phyloP scores from a whole-genome alignment of 2,329 filamentous ascomycete genomes.

The Phialocephala sp. region DNA sequence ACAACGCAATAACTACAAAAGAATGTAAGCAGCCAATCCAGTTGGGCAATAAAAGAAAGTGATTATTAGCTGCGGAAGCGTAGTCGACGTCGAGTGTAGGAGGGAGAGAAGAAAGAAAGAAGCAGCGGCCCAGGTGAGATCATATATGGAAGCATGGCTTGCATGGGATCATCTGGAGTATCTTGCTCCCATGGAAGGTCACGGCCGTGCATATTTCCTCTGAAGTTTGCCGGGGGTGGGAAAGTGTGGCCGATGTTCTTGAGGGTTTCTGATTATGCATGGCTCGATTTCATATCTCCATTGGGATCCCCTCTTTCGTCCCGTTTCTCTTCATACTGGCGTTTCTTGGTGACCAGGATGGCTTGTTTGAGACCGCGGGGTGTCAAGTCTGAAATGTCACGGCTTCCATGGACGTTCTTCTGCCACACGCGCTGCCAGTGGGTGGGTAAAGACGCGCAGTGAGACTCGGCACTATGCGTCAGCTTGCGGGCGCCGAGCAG shows the following conservation, averaged over 20 bases:
- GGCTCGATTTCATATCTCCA: conserved; percentile 41
- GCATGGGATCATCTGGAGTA: conserved; percentile 38
- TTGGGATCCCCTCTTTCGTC: conserved; percentile 36
- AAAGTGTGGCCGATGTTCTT: conserved; percentile 37
- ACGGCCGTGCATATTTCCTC: conserved; percentile 37
- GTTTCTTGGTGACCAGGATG: conserved; percentile 40
- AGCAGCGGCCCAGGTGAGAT: conserved; percentile 28
- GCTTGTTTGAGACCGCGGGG: conserved; percentile 35
- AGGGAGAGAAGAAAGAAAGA: conserved; percentile 38
- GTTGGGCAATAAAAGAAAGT: conserved; percentile 56
- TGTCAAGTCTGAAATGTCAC: conserved; percentile 26
- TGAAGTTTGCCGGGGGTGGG: conserved; percentile 33
- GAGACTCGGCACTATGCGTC: conserved; percentile 13
- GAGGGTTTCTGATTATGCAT: conserved; percentile 45
- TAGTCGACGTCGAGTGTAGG: conserved; percentile 44
- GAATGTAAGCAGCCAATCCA: conserved; percentile 60
- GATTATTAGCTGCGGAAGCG: conserved; percentile 44
- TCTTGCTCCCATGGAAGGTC: conserved; percentile 32
- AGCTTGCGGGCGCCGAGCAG: background rate
- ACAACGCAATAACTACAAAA: conserved; percentile 47
- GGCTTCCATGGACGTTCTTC: conserved; percentile 18
- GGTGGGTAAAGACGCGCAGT: background rate
- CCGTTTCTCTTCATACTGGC: conserved; percentile 41
- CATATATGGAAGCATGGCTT: conserved; percentile 40
- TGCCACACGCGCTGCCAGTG: conserved; percentile 7